Conservation (phyloP, 306 rosid species). For the Inga laurina region DNA sequence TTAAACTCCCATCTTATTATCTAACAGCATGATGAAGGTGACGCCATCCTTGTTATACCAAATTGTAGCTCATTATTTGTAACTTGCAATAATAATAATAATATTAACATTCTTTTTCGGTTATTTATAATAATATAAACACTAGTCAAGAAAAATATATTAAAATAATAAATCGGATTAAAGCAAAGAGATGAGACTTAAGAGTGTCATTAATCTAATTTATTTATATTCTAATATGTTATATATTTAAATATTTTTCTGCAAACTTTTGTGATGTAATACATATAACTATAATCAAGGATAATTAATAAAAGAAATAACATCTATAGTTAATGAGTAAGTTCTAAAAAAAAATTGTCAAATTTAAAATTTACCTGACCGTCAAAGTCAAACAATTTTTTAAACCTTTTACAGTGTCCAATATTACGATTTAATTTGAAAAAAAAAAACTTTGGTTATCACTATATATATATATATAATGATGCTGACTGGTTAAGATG, state of each 20-base stretch:
- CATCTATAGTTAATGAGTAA: not conserved
- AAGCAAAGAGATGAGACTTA: not conserved
- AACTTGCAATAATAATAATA: not conserved
- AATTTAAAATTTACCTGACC: not conserved
- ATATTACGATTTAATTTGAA: too few species aligned
- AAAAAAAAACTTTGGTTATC: too few species aligned
- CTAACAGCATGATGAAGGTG: not conserved
- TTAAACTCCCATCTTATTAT: not conserved
- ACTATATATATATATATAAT: too few species aligned
- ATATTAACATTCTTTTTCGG: not conserved
- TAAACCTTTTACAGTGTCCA: not conserved
- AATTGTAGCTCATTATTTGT: not conserved
- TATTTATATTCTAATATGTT: not conserved
- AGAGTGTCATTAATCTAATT: not conserved
- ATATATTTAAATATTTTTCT: not conserved
- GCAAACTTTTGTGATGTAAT: not conserved
- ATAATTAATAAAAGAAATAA: not conserved
- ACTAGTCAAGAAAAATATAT: not conserved
- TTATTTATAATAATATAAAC: not conserved
- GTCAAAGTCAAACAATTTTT: not conserved
- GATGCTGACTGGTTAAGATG: not conserved
- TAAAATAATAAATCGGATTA: not conserved
- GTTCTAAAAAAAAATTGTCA: not conserved
- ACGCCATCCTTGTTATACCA: not conserved
- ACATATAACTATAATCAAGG: not conserved